Conservation (phyloP, 495 filamentous ascomycete genomes). For the Annulohypoxylon maeteangense region DNA sequence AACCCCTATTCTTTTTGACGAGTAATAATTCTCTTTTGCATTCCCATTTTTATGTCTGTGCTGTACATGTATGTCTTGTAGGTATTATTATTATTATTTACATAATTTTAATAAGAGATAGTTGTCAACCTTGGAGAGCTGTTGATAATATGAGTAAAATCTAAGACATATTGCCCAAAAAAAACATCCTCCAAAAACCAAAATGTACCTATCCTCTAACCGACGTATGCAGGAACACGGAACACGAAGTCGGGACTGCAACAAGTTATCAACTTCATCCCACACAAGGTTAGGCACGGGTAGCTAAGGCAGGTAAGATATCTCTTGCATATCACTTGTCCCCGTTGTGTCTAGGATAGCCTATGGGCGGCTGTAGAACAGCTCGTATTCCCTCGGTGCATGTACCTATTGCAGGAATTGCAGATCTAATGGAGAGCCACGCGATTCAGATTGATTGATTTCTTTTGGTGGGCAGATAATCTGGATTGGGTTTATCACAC, state of each 20-base stretch:
- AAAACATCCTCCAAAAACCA: not conserved
- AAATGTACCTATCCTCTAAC: slow-evolving; percentile 17
- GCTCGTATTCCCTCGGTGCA: slow-evolving; percentile 38
- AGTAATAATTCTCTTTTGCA: slow-evolving; percentile 11
- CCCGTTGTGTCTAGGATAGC: slow-evolving; percentile 25
- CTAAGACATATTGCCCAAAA: not conserved
- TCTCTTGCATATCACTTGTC: slow-evolving; percentile 28
- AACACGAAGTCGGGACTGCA: slow-evolving; percentile 39
- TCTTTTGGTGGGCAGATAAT: slow-evolving; percentile 16
- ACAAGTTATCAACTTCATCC: slow-evolving; percentile 23
- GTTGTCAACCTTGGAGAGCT: not conserved
- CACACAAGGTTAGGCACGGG: slow-evolving; percentile 25
- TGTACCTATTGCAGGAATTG: slow-evolving; percentile 7
- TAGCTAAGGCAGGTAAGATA: slow-evolving; percentile 12
- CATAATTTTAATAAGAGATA: not conserved
- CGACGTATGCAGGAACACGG: slow-evolving; percentile 43
- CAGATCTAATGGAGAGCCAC: slow-evolving; percentile 32
- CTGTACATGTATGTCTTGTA: not conserved
- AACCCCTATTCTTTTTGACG: slow-evolving; percentile 5
- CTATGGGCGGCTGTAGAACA: slow-evolving; percentile 22
- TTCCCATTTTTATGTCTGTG: not conserved
- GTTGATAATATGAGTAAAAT: not conserved
- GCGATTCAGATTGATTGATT: slow-evolving; percentile 43
- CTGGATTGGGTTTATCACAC: slow-evolving; percentile 3
- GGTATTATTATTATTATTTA: not conserved